These are phyloP conservation scores for Pyricularia sp. DNA, from an alignment of 2,329 filamentous ascomycete genomes.

Conservation along the genomic window DNA sequence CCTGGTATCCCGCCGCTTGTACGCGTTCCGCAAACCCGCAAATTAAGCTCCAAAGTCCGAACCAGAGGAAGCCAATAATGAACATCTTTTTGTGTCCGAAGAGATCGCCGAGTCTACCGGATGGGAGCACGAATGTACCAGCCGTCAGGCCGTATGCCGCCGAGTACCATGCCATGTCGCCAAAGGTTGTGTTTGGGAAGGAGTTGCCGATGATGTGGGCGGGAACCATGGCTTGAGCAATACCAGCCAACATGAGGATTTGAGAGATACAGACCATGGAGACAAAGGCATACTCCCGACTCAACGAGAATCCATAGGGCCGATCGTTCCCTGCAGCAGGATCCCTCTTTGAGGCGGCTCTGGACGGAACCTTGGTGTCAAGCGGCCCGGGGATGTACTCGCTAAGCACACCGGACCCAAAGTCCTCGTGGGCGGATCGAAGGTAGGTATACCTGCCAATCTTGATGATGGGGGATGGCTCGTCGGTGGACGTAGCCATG, in stretches of 20 bases:
- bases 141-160: slow-evolving; percentile 46
- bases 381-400: slow-evolving; percentile 2
- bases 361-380: not conserved
- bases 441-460: slow-evolving; percentile 16
- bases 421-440: slow-evolving; percentile 13
- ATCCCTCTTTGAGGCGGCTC: not conserved
- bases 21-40: slow-evolving; percentile 28
- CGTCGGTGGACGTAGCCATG: not conserved
- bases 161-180: slow-evolving; percentile 44
- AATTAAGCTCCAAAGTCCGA: slow-evolving; percentile 40
- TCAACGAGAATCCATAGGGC: slow-evolving; percentile 15
- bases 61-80: slow-evolving; percentile 44
- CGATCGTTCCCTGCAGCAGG: not conserved
- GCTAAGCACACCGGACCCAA: slow-evolving; percentile 9
- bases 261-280: slow-evolving; percentile 29
- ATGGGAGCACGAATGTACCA: slow-evolving; percentile 48
- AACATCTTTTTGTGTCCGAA: slow-evolving; percentile 49
- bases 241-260: slow-evolving; percentile 36
- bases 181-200: slow-evolving; percentile 32
- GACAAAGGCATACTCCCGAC: slow-evolving; percentile 26
- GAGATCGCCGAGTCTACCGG: slow-evolving; percentile 45
- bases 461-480: slow-evolving; percentile 13
- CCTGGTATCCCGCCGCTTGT: slow-evolving; percentile 10
- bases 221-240: slow-evolving; percentile 37
- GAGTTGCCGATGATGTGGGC: slow-evolving; percentile 35